Base-by-base conservation (phyloP, 1,284 basidiomycete genomes). In the Ustilago esculenta region DNA sequence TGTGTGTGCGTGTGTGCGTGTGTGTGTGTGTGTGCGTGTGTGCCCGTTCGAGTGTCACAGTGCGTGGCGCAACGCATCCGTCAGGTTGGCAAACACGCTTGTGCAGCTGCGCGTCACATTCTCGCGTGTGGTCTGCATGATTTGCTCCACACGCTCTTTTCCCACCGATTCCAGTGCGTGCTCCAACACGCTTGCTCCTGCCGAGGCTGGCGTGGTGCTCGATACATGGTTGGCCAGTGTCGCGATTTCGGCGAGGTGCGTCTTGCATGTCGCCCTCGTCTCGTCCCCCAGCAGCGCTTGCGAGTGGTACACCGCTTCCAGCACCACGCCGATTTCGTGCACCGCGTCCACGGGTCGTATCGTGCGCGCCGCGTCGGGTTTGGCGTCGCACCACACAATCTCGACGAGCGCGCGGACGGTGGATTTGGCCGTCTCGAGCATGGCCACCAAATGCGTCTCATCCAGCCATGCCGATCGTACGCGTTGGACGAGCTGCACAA, bases 241-340 rank as follows among this genome's bases (percentile, higher is more conserved):
- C 5, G 67, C 56, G 4, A 65, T 60, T 24, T 70, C 60, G 5
- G 56, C 56, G 4, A 70, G 43, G 23, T 70, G 67, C 12, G 67
- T 46, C 15, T 52, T 48, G 42, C 37, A 41, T 0, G 48, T 49
- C 12, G 60, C n/a, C 12, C 30, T 49, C 2, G 32, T 12, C n/a
- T 54, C 46, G n/a, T 40, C 15, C 21, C 41, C 27, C 14, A 64
- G 23, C 6, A 34, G 20, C 4, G 15, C 2, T 2, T 18, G 14
- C 0, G 42, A 37, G 43, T 49, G 59, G 52, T 55, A 59, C 45
- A 52, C 25, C 10, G 60, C 50, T 51, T 70, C 60, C 15, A 65
- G 46, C 4, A 44, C 15, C 4, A 57, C 29, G 1, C 23, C 41
- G 17, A 33, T 45, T 35, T 46, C 27, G 39, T 70, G 67, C 2